Percentiles rank a stretch among this genome's conserved stretches.
phyloP scores from a whole-genome alignment of 305 asterid genomes.

The Solanum chacoense region DNA sequence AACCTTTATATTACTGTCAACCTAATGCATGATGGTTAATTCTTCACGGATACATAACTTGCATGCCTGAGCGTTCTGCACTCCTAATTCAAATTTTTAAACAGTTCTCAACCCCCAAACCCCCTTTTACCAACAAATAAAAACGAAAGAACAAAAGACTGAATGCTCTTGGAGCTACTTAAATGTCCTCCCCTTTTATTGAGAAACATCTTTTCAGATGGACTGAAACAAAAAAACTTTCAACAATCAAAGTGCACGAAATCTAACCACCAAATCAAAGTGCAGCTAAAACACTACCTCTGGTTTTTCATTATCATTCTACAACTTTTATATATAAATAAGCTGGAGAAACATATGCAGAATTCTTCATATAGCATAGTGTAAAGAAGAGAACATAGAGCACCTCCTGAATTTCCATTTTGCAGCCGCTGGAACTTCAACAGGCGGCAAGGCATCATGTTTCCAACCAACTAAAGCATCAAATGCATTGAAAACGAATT shows the following conservation, averaged over 20 bases:
- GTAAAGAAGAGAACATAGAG: background rate
- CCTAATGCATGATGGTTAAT: background rate
- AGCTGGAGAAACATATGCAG: background rate
- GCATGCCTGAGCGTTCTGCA: background rate
- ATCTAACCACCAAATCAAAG: background rate
- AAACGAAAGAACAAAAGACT: background rate
- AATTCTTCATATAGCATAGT: background rate
- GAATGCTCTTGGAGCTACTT: background rate
- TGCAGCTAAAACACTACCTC: background rate
- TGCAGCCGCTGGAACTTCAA: constrained; percentile 98
- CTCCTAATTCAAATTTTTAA: background rate
- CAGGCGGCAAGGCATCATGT: constrained; percentile 78
- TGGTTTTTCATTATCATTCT: background rate
- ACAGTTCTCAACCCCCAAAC: background rate
- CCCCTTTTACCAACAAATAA: background rate
- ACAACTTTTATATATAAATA: background rate
- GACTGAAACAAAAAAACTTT: background rate
- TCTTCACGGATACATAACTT: background rate
- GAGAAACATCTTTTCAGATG: background rate
- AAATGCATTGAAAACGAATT: constrained; percentile 65
- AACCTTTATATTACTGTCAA: background rate
- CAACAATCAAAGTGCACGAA: background rate
- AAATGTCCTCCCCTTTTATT: background rate
- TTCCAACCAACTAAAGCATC: constrained; percentile 95
- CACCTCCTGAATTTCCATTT: constrained; percentile 84